Base-by-base conservation (phyloP, 1,284 basidiomycete genomes). In the Cystobasidium slooffiae region DNA sequence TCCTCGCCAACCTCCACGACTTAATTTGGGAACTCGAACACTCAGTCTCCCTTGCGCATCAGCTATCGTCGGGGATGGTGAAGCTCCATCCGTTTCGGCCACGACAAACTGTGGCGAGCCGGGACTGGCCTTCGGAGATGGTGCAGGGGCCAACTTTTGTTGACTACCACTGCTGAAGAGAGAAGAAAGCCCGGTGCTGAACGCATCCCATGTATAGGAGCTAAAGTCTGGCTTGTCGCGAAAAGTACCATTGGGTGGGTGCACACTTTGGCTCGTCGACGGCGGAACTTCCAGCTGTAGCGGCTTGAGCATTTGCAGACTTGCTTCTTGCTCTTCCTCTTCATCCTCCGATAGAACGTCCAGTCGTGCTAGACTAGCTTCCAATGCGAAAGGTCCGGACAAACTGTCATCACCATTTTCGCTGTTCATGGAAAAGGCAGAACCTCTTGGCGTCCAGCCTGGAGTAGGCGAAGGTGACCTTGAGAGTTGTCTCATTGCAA, bases 1-100 rank as follows among this genome's bases (percentile, higher is more conserved):
- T 14, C 70, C 70, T 46, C 70, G 46, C 70, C 70, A 73, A 9
- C 70, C 70, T 16, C 62, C 62, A 44, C 63, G 31, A 66, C 39
- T 56, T 43, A 73, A 9, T 41, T 22, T 55, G 0, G 70, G 51
- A 41, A 46, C 43, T 66, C 47, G 51, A 1, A 70, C 63, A 49
- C 43, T 59, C n/a, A 31, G n/a, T 24, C 49, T 43, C 6, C 62
- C 41, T 16, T 41, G 22, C 24, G 10, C 10, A 5, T 16, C 24
- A 18, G 39, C 51, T 8, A 14, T 62, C 22, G 31, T 22, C 20
- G 44, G 55, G 20, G 31, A 37, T 44, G 44, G 43, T 3, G n/a
- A 20, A 20, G 58, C 18, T 53, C 24, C 31, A 12, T 64, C 18
- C 16, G 37, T 14, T 22, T 43, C 31, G n/a, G 51, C n/a, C 16